Evolutionary conservation across 208 protist genomes (phyloP).

Genomic region (Trypanosoma boissoni): DNA sequence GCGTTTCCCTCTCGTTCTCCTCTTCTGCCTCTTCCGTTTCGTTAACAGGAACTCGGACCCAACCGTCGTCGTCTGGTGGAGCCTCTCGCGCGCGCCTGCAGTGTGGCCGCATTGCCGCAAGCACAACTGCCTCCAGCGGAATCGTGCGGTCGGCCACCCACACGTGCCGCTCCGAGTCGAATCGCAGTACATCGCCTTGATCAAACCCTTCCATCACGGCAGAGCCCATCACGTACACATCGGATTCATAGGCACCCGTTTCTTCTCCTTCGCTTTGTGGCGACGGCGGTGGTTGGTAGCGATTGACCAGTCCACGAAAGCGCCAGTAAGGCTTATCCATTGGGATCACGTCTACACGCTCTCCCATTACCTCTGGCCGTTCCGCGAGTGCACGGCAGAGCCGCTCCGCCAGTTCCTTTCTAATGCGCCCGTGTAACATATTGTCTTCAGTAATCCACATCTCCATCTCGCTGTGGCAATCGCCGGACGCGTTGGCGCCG

Average conservation of each 20-base stretch:
- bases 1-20: neutral
- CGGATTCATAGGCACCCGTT: conserved; percentile 15
- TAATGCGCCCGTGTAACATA: conserved; percentile 80
- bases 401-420: conserved; percentile 53
- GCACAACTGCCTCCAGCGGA: conserved; percentile 71
- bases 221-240: conserved; percentile 84
- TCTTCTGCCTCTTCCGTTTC: conserved; percentile 17
- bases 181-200: conserved; percentile 77
- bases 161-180: conserved; percentile 36
- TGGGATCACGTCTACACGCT: conserved; percentile 49
- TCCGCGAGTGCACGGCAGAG: conserved; percentile 73
- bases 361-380: conserved; percentile 58
- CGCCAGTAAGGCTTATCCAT: conserved; percentile 69
- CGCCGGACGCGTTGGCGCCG: conserved; percentile 4
- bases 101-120: conserved; percentile 73
- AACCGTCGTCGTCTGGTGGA: conserved; percentile 44
- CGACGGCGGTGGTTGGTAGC: conserved; percentile 46
- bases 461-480: conserved; percentile 47
- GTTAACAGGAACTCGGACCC: conserved; percentile 35
- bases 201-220: conserved; percentile 77
- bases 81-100: conserved; percentile 71
- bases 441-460: conserved; percentile 83
- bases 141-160: conserved; percentile 72
- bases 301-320: conserved; percentile 73
- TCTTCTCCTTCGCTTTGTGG: conserved; percentile 21